phyloP scores from a whole-genome alignment of 2,329 filamentous ascomycete genomes.

The Penicillium sclerotigenum region DNA sequence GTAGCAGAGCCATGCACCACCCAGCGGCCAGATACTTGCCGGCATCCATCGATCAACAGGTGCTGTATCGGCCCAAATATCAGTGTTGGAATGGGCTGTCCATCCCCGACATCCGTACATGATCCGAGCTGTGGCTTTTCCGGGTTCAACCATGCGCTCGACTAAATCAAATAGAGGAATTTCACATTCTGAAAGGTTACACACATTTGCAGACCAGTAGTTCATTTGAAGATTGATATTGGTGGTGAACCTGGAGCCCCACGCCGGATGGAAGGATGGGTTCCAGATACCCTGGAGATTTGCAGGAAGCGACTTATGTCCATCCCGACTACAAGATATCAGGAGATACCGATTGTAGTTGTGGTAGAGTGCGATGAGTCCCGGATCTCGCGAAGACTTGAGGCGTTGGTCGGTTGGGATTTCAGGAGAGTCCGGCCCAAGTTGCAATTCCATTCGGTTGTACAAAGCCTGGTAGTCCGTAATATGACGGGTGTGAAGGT shows the following conservation, averaged over 20 bases:
- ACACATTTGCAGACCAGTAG: conserved; percentile 56
- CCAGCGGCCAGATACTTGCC: conserved; percentile 42
- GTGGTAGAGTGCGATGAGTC: conserved; percentile 53
- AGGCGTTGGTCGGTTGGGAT: conserved; percentile 33
- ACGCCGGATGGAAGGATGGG: conserved; percentile 46
- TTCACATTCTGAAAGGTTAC: conserved; percentile 46
- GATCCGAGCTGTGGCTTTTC: conserved; percentile 51
- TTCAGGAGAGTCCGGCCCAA: conserved; percentile 23
- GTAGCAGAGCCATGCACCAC: conserved; percentile 59
- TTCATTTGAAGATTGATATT: conserved; percentile 64
- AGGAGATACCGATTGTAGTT: conserved; percentile 55
- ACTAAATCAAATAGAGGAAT: conserved; percentile 44
- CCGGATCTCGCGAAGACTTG: conserved; percentile 45
- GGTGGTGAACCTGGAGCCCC: conserved; percentile 57
- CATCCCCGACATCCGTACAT: conserved; percentile 56
- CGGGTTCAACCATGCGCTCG: conserved; percentile 37
- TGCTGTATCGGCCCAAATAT: conserved; percentile 57
- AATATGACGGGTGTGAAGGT: conserved; percentile 31
- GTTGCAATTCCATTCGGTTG: conserved; percentile 29
- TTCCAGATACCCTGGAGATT: conserved; percentile 60
- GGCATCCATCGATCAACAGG: conserved; percentile 48
- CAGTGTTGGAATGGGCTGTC: conserved; percentile 57
- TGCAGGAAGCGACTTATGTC: conserved; percentile 48
- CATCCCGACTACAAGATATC: conserved; percentile 53
- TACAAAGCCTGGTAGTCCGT: conserved; percentile 36